Evolutionary conservation across 257 asterid genomes (phyloP).

Genomic region (Leonotis leonurus): DNA sequence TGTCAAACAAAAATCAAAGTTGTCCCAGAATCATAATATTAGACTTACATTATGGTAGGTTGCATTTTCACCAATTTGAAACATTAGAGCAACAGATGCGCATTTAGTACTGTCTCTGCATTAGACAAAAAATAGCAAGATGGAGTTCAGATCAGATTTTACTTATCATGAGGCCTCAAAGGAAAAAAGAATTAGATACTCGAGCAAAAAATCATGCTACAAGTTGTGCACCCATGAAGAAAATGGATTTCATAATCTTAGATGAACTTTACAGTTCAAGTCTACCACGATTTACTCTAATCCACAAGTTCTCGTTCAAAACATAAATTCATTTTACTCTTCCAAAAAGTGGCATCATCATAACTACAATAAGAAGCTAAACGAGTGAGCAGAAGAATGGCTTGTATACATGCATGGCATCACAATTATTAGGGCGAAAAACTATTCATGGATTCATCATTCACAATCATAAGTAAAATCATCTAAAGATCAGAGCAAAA

Average conservation of each 20-base stretch:
- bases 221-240: too few species aligned
- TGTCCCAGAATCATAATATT: background rate
- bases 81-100: conserved; percentile 57
- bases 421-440: background rate
- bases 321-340: background rate
- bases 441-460: background rate
- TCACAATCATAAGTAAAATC: background rate
- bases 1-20: background rate
- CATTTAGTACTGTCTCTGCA: conserved; percentile 43
- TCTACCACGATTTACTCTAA: background rate
- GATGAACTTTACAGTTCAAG: background rate
- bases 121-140: conserved; percentile 1
- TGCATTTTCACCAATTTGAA: conserved; percentile 60
- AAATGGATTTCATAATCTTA: background rate
- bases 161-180: background rate
- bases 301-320: background rate
- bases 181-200: background rate
- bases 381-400: background rate
- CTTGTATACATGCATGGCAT: background rate
- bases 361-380: background rate
- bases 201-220: background rate
- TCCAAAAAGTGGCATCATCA: conserved; percentile 3
- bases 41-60: conserved; percentile 49
- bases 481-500: background rate
- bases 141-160: background rate